Percentiles rank a stretch among this genome's conserved stretches.
These are phyloP conservation scores for Metschnikowia chrysomelidarum DNA, from an alignment of 805 yeast genomes.

Conservation along the genomic window DNA sequence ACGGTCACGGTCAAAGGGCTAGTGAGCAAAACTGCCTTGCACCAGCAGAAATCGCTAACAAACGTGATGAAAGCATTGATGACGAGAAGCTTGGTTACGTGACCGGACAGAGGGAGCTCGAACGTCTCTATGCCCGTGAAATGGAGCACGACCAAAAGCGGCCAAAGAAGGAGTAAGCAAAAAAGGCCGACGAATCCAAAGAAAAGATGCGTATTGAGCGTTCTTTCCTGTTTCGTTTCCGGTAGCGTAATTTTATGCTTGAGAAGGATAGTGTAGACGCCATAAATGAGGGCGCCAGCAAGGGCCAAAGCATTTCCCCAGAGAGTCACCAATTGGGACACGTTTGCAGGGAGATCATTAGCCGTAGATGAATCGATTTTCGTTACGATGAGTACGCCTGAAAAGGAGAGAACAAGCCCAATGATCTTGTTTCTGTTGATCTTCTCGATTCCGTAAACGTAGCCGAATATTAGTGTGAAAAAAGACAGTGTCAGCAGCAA, in stretches of 20 bases:
- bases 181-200: slow-evolving; percentile 94
- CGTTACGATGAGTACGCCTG: slow-evolving; percentile 81
- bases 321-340: slow-evolving; percentile 27
- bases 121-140: slow-evolving; percentile 64
- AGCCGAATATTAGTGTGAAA: slow-evolving; percentile 85
- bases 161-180: slow-evolving; percentile 77
- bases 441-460: slow-evolving; percentile 64
- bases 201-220: slow-evolving; percentile 80
- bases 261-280: slow-evolving; percentile 82
- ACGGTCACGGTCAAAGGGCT: slow-evolving; percentile 95
- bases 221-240: slow-evolving; percentile 57
- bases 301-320: slow-evolving; percentile 81
- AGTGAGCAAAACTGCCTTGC: slow-evolving; percentile 88
- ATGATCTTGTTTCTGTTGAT: slow-evolving; percentile 62
- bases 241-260: slow-evolving; percentile 57
- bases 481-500: slow-evolving; percentile 89
- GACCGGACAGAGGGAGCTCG: slow-evolving; percentile 59
- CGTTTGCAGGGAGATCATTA: slow-evolving; percentile 9
- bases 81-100: slow-evolving; percentile 52
- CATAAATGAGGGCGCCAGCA: slow-evolving; percentile 85
- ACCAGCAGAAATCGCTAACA: slow-evolving; percentile 93
- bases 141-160: slow-evolving; percentile 67
- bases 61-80: slow-evolving; percentile 77
- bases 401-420: slow-evolving; percentile 68
- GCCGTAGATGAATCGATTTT: slow-evolving; percentile 51